Percentiles rank a stretch among this genome's conserved stretches.
These are phyloP conservation scores for Suillus variegatus DNA, from an alignment of 768 basidiomycete genomes.

Conservation along the genomic window DNA sequence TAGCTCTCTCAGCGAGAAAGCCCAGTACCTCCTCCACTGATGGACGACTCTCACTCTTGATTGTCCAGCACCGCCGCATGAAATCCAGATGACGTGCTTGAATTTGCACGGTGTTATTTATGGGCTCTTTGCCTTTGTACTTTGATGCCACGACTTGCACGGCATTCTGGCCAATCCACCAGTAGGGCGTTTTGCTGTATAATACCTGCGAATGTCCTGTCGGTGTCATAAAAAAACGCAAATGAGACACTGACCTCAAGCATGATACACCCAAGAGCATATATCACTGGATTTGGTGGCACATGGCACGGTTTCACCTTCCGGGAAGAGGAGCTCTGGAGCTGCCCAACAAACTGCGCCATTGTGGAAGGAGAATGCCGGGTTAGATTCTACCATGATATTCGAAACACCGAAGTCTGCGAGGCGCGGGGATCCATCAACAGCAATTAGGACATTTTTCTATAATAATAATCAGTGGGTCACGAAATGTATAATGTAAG, in stretches of 20 bases:
- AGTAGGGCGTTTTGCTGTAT: slow-evolving; percentile 26
- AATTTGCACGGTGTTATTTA: slow-evolving; percentile 24
- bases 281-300: slow-evolving; percentile 35
- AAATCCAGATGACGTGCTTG: slow-evolving; percentile 42
- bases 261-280: slow-evolving; percentile 43
- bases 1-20: slow-evolving; percentile 2
- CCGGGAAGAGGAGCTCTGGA: slow-evolving; percentile 28
- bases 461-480: neutral
- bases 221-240: neutral
- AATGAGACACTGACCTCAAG: slow-evolving; percentile 31
- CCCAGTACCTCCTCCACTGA: slow-evolving; percentile 1
- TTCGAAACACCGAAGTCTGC: slow-evolving; percentile 47
- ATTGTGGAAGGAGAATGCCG: slow-evolving; percentile 26
- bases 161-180: too few species aligned
- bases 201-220: slow-evolving; percentile 13
- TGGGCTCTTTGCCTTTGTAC: slow-evolving; percentile 16
- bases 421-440: slow-evolving; percentile 38
- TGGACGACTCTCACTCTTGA: slow-evolving; percentile 14
- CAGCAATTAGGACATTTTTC: slow-evolving; percentile 34
- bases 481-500: too few species aligned
- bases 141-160: too few species aligned
- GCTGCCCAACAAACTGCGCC: slow-evolving; percentile 45
- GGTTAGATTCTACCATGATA: slow-evolving; percentile 25
- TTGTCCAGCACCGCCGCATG: slow-evolving; percentile 42
- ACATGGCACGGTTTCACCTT: slow-evolving; percentile 10